Base-by-base conservation (phyloP, 495 filamentous ascomycete species). In the Xylaria curta region DNA sequence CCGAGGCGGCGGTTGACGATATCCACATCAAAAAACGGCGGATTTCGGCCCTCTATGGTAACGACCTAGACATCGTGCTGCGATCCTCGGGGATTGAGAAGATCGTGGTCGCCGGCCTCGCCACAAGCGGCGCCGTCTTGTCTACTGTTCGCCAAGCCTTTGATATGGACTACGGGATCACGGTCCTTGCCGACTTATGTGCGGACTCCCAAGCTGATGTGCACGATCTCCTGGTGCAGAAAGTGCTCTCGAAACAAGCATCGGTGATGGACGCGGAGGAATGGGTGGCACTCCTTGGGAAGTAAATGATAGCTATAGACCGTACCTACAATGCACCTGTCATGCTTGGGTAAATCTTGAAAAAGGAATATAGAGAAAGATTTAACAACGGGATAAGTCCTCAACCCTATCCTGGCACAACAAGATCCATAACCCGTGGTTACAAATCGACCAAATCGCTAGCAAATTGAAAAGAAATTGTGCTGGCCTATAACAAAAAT, bases 71-170 rank as follows among this genome's bases (percentile, higher is more conserved):
- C 10, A 68, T 82, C 31, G 69, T 83, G 13, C 78, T 85, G 2
- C 79, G 81, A 13, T 74, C 76, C 51, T 72, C 75, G 12, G 75
- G 70, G 8, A 72, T 76, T 0, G 71, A 82, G 42, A 69, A 74
- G 13, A 40, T 84, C 3, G 78, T 83, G 15, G 26, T 84, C 3
- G 75, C 76, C 0, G 82, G 82, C 1, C 56, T 84, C 24, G 76
- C 66, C 31, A 82, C 82, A 4, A 82, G 81, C 36, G 82, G 82
- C 13, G 82, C 79, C 8, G 81, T 84, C 9, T 72, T 85, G 40
- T 83, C 82, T 4, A 85, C 82, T 15, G 73, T 84, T 31, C 80
- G 78, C 13, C 75, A 81, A 26, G 82, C 78, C 9, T 73, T 69
- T 19, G 82, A 84, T 73, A 46, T 79, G 64, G 83, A 84, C 64